phyloP scores from a whole-genome alignment of 257 asterid genomes.

The Capsicum pubescens region DNA sequence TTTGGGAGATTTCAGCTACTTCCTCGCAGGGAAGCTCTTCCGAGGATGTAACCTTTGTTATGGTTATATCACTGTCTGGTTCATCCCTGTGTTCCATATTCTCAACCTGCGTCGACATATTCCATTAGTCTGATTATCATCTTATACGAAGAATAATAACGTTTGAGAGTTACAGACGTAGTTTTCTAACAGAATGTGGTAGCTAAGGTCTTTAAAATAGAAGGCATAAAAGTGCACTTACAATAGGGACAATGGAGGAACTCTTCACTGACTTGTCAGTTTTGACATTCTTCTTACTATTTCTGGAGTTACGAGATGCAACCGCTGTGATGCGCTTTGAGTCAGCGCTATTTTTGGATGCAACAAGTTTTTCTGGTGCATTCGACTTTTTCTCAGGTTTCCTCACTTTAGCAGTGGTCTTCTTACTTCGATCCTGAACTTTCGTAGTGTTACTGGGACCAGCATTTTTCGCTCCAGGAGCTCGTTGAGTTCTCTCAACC shows the following conservation, averaged over 20 bases:
- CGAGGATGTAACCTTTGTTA: slow-evolving; percentile 32
- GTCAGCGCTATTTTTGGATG: neutral
- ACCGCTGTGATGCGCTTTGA: slow-evolving; percentile 18
- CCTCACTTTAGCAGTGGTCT: slow-evolving; percentile 15
- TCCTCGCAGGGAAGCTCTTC: slow-evolving; percentile 37
- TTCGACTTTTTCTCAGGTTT: slow-evolving; percentile 33
- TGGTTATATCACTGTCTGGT: slow-evolving; percentile 28
- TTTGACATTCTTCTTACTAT: slow-evolving; percentile 46
- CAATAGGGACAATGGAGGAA: slow-evolving; percentile 45
- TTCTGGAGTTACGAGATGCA: slow-evolving; percentile 29
- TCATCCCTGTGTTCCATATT: slow-evolving; percentile 31
- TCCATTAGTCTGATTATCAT: slow-evolving; percentile 26
- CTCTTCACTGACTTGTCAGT: slow-evolving; percentile 42
- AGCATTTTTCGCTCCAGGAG: neutral
- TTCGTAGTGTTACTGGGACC: neutral
- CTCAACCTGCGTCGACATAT: slow-evolving; percentile 53
- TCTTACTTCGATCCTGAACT: neutral
- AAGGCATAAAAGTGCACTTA: slow-evolving; percentile 31
- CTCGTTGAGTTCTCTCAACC: slow-evolving; percentile 25
- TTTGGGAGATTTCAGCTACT: slow-evolving; percentile 32
- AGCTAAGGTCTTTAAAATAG: neutral
- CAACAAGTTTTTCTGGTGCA: slow-evolving; percentile 32
- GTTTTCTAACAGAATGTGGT: neutral
- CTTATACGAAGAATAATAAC: neutral
- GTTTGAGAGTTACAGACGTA: neutral